Evolutionary conservation across 768 basidiomycete genomes (phyloP).

Genomic region (Pulveroboletus sp.): DNA sequence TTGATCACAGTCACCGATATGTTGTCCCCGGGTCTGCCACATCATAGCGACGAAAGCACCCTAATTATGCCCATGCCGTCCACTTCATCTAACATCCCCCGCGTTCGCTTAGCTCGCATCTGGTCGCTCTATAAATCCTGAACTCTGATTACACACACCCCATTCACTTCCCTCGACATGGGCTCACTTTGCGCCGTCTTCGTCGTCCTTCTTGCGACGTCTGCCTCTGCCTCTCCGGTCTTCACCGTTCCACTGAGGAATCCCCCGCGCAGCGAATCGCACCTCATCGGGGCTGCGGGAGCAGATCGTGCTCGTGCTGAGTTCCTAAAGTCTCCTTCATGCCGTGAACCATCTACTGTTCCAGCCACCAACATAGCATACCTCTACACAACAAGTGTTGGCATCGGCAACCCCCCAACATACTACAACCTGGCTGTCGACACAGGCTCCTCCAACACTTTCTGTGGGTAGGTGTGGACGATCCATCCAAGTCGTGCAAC

Average conservation of each 20-base stretch:
- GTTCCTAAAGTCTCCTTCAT: constrained; percentile 1
- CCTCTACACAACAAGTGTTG: constrained; percentile 20
- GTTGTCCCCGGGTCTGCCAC: too few species aligned
- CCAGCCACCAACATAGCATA: constrained; percentile 14
- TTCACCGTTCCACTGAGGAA: constrained; percentile 11
- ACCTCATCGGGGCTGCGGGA: constrained; percentile 15
- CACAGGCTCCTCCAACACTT: constrained; percentile 32
- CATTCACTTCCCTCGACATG: constrained; percentile 7
- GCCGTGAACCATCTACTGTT: constrained; percentile 9
- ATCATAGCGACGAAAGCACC: too few species aligned
- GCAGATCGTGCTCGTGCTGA: constrained; percentile 17
- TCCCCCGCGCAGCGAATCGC: constrained; percentile 7
- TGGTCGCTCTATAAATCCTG: constrained; percentile 3
- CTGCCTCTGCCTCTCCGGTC: constrained; percentile 2
- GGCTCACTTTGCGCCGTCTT: constrained; percentile 6
- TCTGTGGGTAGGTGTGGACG: constrained; percentile 14
- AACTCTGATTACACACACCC: background rate
- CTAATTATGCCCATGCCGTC: background rate
- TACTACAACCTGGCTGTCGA: constrained; percentile 29
- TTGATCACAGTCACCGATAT: too few species aligned
- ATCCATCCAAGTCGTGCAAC: background rate
- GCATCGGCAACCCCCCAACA: constrained; percentile 25
- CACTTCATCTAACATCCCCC: background rate
- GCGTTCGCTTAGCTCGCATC: background rate
- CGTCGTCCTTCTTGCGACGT: constrained; percentile 6